A percentile compares a stretch with the other conserved stretches of the same genome.
Evolutionary conservation across 2,329 filamentous ascomycete genomes (phyloP).

Genomic region (Microsporum canis): DNA sequence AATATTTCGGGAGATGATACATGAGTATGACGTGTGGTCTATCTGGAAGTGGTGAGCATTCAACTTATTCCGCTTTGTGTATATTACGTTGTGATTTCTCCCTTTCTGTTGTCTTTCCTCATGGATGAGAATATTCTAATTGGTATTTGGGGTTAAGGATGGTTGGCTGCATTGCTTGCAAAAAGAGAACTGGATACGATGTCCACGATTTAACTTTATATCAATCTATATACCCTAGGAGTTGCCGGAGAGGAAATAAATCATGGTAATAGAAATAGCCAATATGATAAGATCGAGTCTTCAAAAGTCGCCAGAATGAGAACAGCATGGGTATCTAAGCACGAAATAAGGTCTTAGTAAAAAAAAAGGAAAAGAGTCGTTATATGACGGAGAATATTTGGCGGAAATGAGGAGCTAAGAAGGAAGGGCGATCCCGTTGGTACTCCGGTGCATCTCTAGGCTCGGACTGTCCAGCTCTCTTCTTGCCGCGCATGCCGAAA

Average conservation of each 20-base stretch:
- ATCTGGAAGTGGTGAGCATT: neutral
- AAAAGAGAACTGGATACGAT: neutral
- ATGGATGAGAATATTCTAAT: neutral
- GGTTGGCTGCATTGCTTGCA: neutral
- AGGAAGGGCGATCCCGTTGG: neutral
- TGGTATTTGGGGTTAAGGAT: neutral
- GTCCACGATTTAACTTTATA: neutral
- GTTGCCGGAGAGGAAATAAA: neutral
- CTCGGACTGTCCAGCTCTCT: neutral
- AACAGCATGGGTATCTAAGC: constrained; percentile 1
- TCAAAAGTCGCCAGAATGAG: neutral
- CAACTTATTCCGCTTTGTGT: neutral
- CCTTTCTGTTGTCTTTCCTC: neutral
- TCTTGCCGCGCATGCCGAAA: neutral
- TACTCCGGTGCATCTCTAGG: neutral
- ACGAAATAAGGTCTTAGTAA: neutral
- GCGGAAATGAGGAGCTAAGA: neutral
- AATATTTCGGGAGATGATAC: constrained; percentile 62
- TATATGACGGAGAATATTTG: neutral
- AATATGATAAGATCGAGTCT: neutral
- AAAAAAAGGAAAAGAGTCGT: neutral
- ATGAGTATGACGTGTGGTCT: constrained; percentile 7
- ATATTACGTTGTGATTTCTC: neutral
- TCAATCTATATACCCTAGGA: constrained; percentile 1
- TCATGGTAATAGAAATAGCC: neutral